Conservation (phyloP, 495 filamentous ascomycete genomes). For the Monascus purpureus region DNA sequence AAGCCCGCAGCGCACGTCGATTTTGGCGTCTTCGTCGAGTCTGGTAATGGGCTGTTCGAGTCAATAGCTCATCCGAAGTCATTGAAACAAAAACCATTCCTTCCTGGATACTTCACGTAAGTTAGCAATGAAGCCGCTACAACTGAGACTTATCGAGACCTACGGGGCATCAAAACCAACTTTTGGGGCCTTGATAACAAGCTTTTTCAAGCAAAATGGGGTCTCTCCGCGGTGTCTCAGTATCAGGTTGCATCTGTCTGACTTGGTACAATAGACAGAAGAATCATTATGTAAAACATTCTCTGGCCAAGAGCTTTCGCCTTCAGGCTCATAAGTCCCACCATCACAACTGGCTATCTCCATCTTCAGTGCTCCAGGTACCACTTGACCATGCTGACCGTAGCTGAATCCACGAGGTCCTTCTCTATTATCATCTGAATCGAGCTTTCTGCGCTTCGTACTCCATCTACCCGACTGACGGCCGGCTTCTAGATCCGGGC, state of each 20-base stretch:
- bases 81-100: constrained; percentile 89
- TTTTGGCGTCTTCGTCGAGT: constrained; percentile 19
- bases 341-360: constrained; percentile 83
- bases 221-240: constrained; percentile 63
- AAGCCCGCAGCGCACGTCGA: constrained; percentile 21
- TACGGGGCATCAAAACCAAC: constrained; percentile 76
- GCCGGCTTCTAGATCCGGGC: constrained; percentile 16
- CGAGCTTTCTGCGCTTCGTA: constrained; percentile 62
- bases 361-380: constrained; percentile 67
- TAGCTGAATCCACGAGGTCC: constrained; percentile 53
- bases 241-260: constrained; percentile 69
- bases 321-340: constrained; percentile 48
- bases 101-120: constrained; percentile 57
- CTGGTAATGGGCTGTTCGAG: constrained; percentile 60
- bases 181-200: constrained; percentile 78
- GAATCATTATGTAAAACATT: constrained; percentile 73
- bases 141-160: constrained; percentile 19
- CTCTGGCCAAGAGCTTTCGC: constrained; percentile 50
- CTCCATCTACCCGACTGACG: constrained; percentile 25
- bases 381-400: constrained; percentile 70
- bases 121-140: constrained; percentile 9
- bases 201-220: constrained; percentile 65
- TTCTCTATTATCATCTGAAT: constrained; percentile 40
- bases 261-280: constrained; percentile 81
- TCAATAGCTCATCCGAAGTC: constrained; percentile 59